Evolutionary conservation across 2,329 filamentous ascomycete species (phyloP).

Genomic region (Cladosporium sp.): DNA sequence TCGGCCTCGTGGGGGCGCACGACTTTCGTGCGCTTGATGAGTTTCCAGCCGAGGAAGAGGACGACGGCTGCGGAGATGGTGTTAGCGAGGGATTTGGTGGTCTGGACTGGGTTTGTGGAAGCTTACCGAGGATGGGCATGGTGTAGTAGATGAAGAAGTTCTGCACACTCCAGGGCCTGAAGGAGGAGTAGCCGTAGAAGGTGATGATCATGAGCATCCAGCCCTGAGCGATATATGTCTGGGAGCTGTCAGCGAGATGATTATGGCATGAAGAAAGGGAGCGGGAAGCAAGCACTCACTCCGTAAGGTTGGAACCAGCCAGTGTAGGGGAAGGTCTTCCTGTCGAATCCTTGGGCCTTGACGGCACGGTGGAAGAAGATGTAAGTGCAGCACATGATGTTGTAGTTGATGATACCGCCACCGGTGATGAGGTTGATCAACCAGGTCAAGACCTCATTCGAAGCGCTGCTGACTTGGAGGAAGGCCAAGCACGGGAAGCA

Average conservation of each 20-base stretch:
- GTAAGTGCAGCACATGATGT: slow-evolving; percentile 58
- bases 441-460: slow-evolving; percentile 31
- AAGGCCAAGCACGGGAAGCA: slow-evolving; percentile 35
- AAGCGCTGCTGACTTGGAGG: slow-evolving; percentile 28
- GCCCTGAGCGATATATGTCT: slow-evolving; percentile 30
- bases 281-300: slow-evolving; percentile 23
- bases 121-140: slow-evolving; percentile 21
- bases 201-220: slow-evolving; percentile 35
- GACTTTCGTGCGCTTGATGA: slow-evolving; percentile 57
- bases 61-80: slow-evolving; percentile 44
- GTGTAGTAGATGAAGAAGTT: slow-evolving; percentile 50
- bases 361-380: slow-evolving; percentile 55
- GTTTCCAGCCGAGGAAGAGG: slow-evolving; percentile 59
- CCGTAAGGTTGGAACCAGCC: slow-evolving; percentile 56
- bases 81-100: slow-evolving; percentile 3
- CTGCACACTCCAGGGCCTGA: slow-evolving; percentile 42
- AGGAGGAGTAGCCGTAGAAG: slow-evolving; percentile 55
- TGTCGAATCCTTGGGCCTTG: slow-evolving; percentile 50
- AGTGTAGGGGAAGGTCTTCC: slow-evolving; percentile 53
- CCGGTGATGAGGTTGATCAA: slow-evolving; percentile 55
- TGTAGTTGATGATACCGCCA: slow-evolving; percentile 59
- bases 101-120: too few relatives aligned
- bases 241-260: not conserved
- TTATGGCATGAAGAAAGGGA: not conserved
- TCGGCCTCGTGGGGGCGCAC: slow-evolving; percentile 53